Base-by-base conservation (phyloP, 139 green algal genomes). In the Coelastrella sp. region DNA sequence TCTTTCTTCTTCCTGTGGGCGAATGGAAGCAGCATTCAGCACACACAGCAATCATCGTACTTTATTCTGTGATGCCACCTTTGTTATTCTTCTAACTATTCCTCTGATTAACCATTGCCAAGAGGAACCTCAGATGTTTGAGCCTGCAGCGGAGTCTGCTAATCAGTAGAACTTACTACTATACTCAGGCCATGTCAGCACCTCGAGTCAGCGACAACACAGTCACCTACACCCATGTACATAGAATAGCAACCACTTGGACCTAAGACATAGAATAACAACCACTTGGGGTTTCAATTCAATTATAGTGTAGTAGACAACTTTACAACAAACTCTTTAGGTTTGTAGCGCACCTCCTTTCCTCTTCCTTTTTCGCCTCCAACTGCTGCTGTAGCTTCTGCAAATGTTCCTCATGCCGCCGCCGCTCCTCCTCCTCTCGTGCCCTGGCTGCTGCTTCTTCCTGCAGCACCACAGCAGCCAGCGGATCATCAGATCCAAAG, bases 351-450 rank as follows among this genome's bases (percentile, higher is more conserved):
- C 20, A 87, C 87, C 79, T 83, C 20, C 61, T n/a, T 57, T 87
- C 87, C 17, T 87, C 87, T 59, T 81, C 63, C n/a, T 87, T 87
- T 14, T 84, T 84, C 25, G 60, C 78, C 20, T 87, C 87, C 79
- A 82, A 8, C 19, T 91, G 79, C 5, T 49, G 27, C 27, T 91
- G 87, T n/a, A 91, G 79, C 57, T 78, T 19, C 25, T 60, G 19
- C 56, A 91, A 22, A 14, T 87, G 89, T 8, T 63, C 89, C 73
- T 92, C 89, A 9, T 92, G 72, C 4, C 65, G 58, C 20, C 58
- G 70, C 3, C 72, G 81, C 80, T 88, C 80, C 25, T 75, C 88
- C 22, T 91, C 88, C 8, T 65, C 88, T 12, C 63, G 35, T 1
- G 79, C 79, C 15, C 15, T 17, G 14, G 66, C 80, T 58, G 88